Conservation (phyloP, 768 basidiomycete genomes). For the Boletus eberwhitei region DNA sequence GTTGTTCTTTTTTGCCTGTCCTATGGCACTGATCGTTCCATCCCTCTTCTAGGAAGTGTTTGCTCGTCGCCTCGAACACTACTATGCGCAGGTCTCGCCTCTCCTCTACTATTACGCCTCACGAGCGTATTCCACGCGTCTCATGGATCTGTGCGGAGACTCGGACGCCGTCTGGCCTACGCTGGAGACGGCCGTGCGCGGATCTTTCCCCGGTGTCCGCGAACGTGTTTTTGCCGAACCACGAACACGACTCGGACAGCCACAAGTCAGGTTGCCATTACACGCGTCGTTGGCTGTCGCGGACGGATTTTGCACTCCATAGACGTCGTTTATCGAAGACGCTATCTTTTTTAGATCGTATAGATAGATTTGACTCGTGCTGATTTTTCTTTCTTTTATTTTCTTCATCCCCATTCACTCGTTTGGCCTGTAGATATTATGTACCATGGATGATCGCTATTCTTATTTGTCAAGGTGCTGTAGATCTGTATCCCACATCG, state of each 20-base stretch:
- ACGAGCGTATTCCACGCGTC: constrained; percentile 40
- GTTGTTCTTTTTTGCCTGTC: background rate
- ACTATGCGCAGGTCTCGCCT: constrained; percentile 77
- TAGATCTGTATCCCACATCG: constrained; percentile 16
- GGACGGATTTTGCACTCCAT: constrained; percentile 11
- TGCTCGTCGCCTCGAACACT: constrained; percentile 66
- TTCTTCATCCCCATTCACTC: constrained; percentile 2
- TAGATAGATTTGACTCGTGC: background rate
- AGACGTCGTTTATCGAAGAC: background rate
- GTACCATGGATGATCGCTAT: background rate
- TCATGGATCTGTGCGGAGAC: constrained; percentile 58
- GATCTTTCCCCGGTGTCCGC: constrained; percentile 52
- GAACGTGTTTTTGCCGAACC: constrained; percentile 38
- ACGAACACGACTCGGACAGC: constrained; percentile 17
- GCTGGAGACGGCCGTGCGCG: constrained; percentile 57
- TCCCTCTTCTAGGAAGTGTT: constrained; percentile 60
- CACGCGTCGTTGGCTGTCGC: constrained; percentile 5
- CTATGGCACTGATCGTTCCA: constrained; percentile 6
- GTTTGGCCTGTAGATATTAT: constrained; percentile 11
- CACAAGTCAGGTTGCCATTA: constrained; percentile 14
- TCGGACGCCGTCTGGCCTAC: constrained; percentile 83
- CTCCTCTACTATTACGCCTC: constrained; percentile 67
- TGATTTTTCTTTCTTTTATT: background rate
- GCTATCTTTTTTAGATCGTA: background rate
- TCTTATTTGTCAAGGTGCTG: constrained; percentile 15